Evolutionary conservation across 805 yeast species (phyloP).

Genomic region (Yamadazyma olivae): DNA sequence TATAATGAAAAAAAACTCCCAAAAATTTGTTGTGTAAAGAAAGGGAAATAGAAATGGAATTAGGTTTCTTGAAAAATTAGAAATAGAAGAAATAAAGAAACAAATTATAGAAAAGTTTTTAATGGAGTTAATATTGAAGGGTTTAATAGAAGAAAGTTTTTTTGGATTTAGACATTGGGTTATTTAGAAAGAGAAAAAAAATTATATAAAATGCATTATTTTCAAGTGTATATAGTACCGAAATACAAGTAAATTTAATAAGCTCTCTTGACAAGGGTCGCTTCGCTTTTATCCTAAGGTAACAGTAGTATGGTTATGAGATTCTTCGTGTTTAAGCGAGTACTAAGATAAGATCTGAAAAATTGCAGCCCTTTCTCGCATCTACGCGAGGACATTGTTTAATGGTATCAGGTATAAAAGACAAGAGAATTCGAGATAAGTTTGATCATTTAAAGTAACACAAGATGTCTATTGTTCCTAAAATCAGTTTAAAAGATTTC

Average conservation of each 20-base stretch:
- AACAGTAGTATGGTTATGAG: too few relatives aligned
- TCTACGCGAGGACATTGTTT: background rate
- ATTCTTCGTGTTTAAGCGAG: too few relatives aligned
- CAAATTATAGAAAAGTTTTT: slow-evolving; percentile 7
- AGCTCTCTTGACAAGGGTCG: too few relatives aligned
- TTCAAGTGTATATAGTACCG: slow-evolving; percentile 20
- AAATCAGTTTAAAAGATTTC: slow-evolving; percentile 22
- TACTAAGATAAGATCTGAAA: too few relatives aligned
- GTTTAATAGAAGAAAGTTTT: slow-evolving; percentile 11
- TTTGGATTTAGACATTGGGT: slow-evolving; percentile 45
- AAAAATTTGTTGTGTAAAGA: slow-evolving; percentile 1
- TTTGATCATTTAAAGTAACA: too few relatives aligned
- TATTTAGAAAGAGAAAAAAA: slow-evolving; percentile 2
- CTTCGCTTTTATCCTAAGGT: too few relatives aligned
- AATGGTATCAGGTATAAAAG: background rate
- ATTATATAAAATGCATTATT: slow-evolving; percentile 14
- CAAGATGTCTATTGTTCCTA: slow-evolving; percentile 20
- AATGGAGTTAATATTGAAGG: slow-evolving; percentile 11
- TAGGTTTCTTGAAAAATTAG: too few relatives aligned
- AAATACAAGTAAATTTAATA: background rate
- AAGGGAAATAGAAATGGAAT: slow-evolving; percentile 1
- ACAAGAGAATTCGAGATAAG: too few relatives aligned
- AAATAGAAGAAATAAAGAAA: slow-evolving; percentile 13
- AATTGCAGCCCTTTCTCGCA: too few relatives aligned
- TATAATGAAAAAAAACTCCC: slow-evolving; percentile 1